Base-by-base conservation (phyloP, 2,329 filamentous ascomycete genomes). In the Xylariomycetidae sp. region DNA sequence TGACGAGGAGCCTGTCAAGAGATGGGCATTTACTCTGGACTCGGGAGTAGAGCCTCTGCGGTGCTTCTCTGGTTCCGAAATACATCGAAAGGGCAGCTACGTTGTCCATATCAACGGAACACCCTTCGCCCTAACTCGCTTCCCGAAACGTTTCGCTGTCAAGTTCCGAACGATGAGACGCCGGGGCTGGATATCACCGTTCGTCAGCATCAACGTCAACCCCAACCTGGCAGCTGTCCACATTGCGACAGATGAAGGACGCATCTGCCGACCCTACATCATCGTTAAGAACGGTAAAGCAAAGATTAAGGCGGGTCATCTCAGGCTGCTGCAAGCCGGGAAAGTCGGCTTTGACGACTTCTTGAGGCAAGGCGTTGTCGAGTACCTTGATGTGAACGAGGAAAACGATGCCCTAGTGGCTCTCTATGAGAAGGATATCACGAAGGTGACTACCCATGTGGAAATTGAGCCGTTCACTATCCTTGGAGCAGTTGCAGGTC, bases 391-490 rank as follows among this genome's bases (percentile, higher is more conserved):
- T 53, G 88, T 95, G 48, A 98, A 98, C 61, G 94, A 98, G 61
- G 92, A 98, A 62, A 94, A 98, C 53, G 92, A 98, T 51, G 85
- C 88, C 0, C 82, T 95, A 35, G 94, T 98, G 46, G 86, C 90
- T 4, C 77, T 96, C 13, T 89, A 89, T 51, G 90, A 97, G 55
- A 73, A 80, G 15, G 82, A 94, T 40, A 87, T 97, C 45, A 83
- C 80, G 13, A 76, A 80, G 41, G 80, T 81, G 34, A 94, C 88
- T 1, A 98, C 92, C 0, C 94, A 98, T 63, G 70, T 97, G 40
- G 92, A 98, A 61, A 97, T 98, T 42, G 92, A 98, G 57, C 94
- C 94, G 0, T 98, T 98, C 56, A 98, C 92, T 2, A 83, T 98
- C 31, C 75, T 98, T 11, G 92, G 92, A 16, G 92, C 92, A 29